Percentiles rank a stretch among this genome's conserved stretches.
These are phyloP conservation scores for Populus hybrid DNA, from an alignment of 441 rosid species.

Conservation along the genomic window DNA sequence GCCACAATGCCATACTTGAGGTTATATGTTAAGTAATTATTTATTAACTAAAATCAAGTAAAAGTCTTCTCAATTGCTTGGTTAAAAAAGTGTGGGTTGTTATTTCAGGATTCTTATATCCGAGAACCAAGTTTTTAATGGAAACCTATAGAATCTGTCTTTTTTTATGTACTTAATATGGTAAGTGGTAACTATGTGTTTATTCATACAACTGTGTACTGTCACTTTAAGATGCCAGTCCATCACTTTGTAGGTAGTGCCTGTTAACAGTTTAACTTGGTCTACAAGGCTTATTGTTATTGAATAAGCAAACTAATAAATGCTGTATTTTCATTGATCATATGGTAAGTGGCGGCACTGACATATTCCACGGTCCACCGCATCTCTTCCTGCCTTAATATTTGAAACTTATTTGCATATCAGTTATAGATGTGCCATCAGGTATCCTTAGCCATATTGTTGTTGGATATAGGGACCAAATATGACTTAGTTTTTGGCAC, in stretches of 20 bases:
- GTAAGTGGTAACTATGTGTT: neutral
- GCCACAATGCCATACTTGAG: neutral
- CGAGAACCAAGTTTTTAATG: neutral
- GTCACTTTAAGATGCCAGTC: neutral
- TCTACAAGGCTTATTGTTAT: neutral
- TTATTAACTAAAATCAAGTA: conserved; percentile 1
- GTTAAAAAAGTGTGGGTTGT: neutral
- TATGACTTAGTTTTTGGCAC: neutral
- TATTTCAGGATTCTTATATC: neutral
- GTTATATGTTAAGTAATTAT: neutral
- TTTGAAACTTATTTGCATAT: neutral
- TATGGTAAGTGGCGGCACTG: neutral
- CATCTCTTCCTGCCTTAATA: neutral
- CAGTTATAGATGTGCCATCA: neutral
- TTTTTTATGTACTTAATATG: neutral
- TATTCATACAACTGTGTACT: neutral
- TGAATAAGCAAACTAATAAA: neutral
- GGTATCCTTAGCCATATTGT: neutral
- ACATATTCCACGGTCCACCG: neutral
- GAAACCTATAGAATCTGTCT: neutral
- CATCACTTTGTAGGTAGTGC: neutral
- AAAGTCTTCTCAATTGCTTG: neutral
- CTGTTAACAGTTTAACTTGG: neutral
- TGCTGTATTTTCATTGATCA: neutral
- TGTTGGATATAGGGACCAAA: neutral